A percentile compares a stretch with the other conserved stretches of the same genome.
These are phyloP conservation scores for Candida sanyaensis DNA, from an alignment of 1,139 yeast species.

Conservation along the genomic window DNA sequence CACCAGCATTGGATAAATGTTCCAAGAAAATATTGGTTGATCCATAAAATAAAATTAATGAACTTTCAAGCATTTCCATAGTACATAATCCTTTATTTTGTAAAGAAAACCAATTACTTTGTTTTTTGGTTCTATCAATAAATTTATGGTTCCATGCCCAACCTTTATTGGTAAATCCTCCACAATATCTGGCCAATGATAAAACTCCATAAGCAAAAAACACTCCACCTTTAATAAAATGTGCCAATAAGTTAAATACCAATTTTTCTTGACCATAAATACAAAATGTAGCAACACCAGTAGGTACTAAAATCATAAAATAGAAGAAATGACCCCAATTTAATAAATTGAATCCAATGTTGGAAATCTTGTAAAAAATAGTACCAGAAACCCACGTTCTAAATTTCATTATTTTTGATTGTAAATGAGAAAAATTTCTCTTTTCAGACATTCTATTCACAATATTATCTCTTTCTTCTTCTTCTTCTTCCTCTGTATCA, in stretches of 20 bases:
- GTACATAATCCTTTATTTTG: conserved; percentile 64
- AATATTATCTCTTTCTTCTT: conserved; percentile 27
- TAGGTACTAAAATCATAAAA: conserved; percentile 60
- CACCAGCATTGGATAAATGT: conserved; percentile 73
- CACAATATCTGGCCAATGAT: conserved; percentile 82
- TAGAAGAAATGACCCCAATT: conserved; percentile 69
- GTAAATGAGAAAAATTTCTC: background rate
- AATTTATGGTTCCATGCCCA: conserved; percentile 87
- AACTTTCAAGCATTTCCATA: conserved; percentile 84
- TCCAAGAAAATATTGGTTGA: conserved; percentile 85
- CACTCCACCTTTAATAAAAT: conserved; percentile 94
- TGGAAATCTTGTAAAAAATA: conserved; percentile 11
- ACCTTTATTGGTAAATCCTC: conserved; percentile 72
- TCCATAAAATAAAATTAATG: conserved; percentile 83
- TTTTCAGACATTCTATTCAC: background rate
- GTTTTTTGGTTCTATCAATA: conserved; percentile 19
- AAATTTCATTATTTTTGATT: conserved; percentile 8
- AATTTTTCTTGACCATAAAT: conserved; percentile 64
- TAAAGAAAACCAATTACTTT: conserved; percentile 23
- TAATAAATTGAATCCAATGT: conserved; percentile 46
- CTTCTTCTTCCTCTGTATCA: conserved; percentile 10
- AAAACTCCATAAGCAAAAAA: conserved; percentile 75
- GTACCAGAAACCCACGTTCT: conserved; percentile 12
- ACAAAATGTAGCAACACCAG: conserved; percentile 77
- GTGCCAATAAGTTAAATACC: conserved; percentile 86